A percentile compares a stretch with the other conserved stretches of the same genome.
Evolutionary conservation across 768 basidiomycete species (phyloP).

Genomic region (Tricholoma sp.): DNA sequence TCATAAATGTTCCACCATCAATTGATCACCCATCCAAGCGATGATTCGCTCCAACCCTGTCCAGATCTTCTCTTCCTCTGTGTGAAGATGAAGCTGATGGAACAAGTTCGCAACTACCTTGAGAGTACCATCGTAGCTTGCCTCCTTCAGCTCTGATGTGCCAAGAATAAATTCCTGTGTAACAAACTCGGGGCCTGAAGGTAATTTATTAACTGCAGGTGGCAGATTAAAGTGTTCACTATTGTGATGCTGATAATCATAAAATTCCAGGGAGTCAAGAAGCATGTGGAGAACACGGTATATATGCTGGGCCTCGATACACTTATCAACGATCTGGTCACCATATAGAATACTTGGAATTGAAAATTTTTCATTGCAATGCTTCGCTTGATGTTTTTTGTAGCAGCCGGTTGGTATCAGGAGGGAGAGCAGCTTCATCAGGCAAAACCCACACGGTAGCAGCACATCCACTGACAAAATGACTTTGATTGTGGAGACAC

Average conservation of each 20-base stretch:
- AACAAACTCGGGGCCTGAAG: not conserved
- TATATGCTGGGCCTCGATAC: not conserved
- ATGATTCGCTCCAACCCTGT: slow-evolving; percentile 20
- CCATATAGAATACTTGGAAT: not conserved
- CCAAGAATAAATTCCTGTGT: not conserved
- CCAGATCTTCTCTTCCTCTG: slow-evolving; percentile 15
- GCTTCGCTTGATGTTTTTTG: slow-evolving; percentile 2
- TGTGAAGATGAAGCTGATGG: slow-evolving; percentile 19
- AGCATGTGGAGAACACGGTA: not conserved
- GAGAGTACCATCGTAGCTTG: not conserved
- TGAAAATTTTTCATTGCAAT: not conserved
- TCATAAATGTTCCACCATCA: slow-evolving; percentile 32
- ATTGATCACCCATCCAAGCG: slow-evolving; percentile 30
- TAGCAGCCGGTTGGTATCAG: slow-evolving; percentile 3
- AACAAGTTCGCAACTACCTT: not conserved
- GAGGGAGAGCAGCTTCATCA: slow-evolving; percentile 1
- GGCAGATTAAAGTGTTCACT: not conserved
- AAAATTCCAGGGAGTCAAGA: not conserved
- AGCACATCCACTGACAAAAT: slow-evolving; percentile 19
- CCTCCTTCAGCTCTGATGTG: not conserved
- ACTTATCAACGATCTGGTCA: not conserved
- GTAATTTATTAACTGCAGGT: not conserved
- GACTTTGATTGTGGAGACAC: slow-evolving; percentile 16
- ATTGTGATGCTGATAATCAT: not conserved
- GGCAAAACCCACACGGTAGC: slow-evolving; percentile 16